phyloP scores from a whole-genome alignment of 768 basidiomycete genomes.

The Trametes elegans region DNA sequence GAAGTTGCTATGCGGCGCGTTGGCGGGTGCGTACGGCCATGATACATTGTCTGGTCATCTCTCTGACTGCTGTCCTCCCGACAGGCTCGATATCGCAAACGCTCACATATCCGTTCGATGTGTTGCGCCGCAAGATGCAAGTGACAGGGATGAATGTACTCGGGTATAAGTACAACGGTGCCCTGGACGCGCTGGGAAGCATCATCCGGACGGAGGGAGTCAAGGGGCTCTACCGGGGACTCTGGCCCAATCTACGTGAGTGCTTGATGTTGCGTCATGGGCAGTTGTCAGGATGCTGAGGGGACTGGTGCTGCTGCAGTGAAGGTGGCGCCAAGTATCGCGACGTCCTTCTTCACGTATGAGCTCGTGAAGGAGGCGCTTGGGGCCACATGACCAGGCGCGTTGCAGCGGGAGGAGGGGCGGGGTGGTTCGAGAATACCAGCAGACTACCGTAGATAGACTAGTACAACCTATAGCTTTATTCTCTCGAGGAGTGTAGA shows the following conservation, averaged over 20 bases:
- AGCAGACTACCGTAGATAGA: slow-evolving; percentile 11
- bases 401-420: background rate
- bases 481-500: background rate
- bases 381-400: slow-evolving; percentile 31
- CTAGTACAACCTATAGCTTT: slow-evolving; percentile 15
- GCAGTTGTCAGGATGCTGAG: slow-evolving; percentile 4
- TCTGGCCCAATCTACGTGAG: slow-evolving; percentile 89
- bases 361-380: slow-evolving; percentile 61
- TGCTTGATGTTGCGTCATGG: slow-evolving; percentile 24
- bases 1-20: slow-evolving; percentile 82
- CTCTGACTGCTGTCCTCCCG: slow-evolving; percentile 20
- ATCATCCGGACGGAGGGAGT: slow-evolving; percentile 76
- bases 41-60: background rate
- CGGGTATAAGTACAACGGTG: slow-evolving; percentile 73
- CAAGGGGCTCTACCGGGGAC: slow-evolving; percentile 74
- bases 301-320: slow-evolving; percentile 42
- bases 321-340: slow-evolving; percentile 89
- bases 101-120: slow-evolving; percentile 94
- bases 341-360: slow-evolving; percentile 83
- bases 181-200: slow-evolving; percentile 69
- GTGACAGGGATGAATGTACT: slow-evolving; percentile 72
- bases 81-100: slow-evolving; percentile 94
- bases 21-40: slow-evolving; percentile 58
- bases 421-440: background rate
- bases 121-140: slow-evolving; percentile 94